Evolutionary conservation across 2,329 filamentous ascomycete genomes (phyloP).

Genomic region (Botrytis deweyae): DNA sequence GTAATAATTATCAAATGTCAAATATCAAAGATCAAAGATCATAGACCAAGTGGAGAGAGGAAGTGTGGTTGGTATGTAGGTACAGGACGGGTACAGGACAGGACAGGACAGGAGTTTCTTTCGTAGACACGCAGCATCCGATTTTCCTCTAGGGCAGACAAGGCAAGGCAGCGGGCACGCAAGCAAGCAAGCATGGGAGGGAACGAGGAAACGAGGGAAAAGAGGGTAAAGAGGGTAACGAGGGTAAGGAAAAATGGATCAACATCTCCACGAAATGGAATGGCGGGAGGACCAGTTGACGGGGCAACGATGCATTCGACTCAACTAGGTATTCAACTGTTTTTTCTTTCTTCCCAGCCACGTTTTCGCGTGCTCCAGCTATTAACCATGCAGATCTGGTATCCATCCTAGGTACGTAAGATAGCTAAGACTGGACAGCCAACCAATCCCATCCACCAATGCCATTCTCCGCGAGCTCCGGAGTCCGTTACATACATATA

Average conservation of each 20-base stretch:
- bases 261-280: constrained; percentile 16
- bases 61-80: not conserved
- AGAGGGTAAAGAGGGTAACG: too few species aligned
- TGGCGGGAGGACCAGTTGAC: constrained; percentile 1
- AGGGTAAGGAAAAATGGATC: not conserved
- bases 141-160: not conserved
- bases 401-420: too few species aligned
- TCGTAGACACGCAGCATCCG: not conserved
- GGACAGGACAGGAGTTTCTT: not conserved
- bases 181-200: not conserved
- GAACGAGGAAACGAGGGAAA: not conserved
- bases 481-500: too few species aligned
- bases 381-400: not conserved
- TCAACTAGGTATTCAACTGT: not conserved
- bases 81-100: not conserved
- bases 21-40: not conserved
- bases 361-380: not conserved
- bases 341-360: constrained; percentile 1
- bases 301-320: not conserved
- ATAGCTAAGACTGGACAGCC: too few species aligned
- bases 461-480: too few species aligned
- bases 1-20: not conserved
- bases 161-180: not conserved
- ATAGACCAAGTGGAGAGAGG: constrained; percentile 1
- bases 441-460: too few species aligned